Evolutionary conservation across 2,329 filamentous ascomycete genomes (phyloP).

Genomic region (Scortechinia acanthostroma): DNA sequence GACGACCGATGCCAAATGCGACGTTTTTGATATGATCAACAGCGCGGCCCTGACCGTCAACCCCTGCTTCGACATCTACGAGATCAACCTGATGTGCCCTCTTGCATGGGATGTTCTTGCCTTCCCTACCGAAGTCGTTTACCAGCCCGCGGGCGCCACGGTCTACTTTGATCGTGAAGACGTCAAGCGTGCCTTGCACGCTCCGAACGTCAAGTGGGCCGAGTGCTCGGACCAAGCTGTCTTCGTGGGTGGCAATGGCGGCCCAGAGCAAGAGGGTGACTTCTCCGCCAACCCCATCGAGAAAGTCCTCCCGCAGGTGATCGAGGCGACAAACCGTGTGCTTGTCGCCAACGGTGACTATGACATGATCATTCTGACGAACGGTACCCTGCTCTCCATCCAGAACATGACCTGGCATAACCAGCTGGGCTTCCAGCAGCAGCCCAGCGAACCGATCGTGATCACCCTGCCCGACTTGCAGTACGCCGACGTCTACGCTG

Average conservation of each 20-base stretch:
- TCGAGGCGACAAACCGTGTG: conserved; percentile 51
- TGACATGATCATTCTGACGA: conserved; percentile 54
- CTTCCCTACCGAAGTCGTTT: conserved; percentile 34
- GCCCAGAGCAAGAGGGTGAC: conserved; percentile 34
- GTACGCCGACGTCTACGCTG: neutral
- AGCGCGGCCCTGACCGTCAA: conserved; percentile 43
- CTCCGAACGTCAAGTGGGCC: conserved; percentile 38
- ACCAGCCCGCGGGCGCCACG: conserved; percentile 29
- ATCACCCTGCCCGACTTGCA: conserved; percentile 31
- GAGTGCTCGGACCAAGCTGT: conserved; percentile 39
- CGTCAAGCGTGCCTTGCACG: conserved; percentile 52
- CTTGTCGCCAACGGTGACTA: conserved; percentile 54
- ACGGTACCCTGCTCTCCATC: conserved; percentile 56
- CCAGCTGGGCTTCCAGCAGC: conserved; percentile 50
- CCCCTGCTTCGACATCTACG: conserved; percentile 61
- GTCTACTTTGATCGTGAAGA: conserved; percentile 57
- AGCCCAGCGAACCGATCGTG: conserved; percentile 41
- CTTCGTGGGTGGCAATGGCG: conserved; percentile 35
- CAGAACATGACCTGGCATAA: conserved; percentile 71
- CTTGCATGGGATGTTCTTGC: conserved; percentile 14
- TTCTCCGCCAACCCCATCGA: conserved; percentile 19
- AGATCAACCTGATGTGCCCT: conserved; percentile 39
- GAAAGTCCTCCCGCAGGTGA: conserved; percentile 41
- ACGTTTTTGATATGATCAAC: conserved; percentile 27
- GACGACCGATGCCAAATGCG: conserved; percentile 8